Conservation (phyloP, 2,329 filamentous ascomycete species). For the Alternaria atra region DNA sequence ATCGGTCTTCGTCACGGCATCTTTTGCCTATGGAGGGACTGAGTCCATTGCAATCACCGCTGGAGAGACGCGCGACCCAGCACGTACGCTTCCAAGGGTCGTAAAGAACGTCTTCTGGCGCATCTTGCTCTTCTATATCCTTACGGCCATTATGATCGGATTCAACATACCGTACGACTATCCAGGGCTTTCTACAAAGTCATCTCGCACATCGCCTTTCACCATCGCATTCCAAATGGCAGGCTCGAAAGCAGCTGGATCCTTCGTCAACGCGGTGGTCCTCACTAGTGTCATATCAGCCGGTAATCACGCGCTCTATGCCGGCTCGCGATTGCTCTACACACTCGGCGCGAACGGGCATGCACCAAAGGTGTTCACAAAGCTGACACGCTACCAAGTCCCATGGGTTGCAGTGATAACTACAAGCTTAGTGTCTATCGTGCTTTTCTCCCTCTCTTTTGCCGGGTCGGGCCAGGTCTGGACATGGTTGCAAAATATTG, state of each 20-base stretch:
- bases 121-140: conserved; percentile 54
- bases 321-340: conserved; percentile 64
- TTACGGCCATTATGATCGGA: conserved; percentile 54
- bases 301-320: conserved; percentile 65
- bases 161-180: conserved; percentile 54
- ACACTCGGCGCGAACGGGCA: conserved; percentile 65
- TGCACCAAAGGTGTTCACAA: conserved; percentile 75
- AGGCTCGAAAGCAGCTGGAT: conserved; percentile 67
- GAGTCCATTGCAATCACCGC: conserved; percentile 80
- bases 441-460: conserved; percentile 56
- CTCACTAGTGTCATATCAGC: conserved; percentile 68
- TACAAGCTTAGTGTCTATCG: conserved; percentile 49
- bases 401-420: conserved; percentile 50
- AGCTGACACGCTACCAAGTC: conserved; percentile 55
- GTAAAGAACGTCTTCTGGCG: conserved; percentile 86
- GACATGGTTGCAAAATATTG: conserved; percentile 76
- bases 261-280: conserved; percentile 72
- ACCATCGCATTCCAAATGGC: conserved; percentile 71
- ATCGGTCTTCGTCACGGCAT: conserved; percentile 77
- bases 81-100: conserved; percentile 83
- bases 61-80: conserved; percentile 79
- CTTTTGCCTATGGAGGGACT: conserved; percentile 77
- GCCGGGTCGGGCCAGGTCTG: conserved; percentile 51
- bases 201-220: conserved; percentile 64
- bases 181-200: conserved; percentile 47